Conservation (phyloP, 2,329 filamentous ascomycete species). For the Exserohilum turcica region DNA sequence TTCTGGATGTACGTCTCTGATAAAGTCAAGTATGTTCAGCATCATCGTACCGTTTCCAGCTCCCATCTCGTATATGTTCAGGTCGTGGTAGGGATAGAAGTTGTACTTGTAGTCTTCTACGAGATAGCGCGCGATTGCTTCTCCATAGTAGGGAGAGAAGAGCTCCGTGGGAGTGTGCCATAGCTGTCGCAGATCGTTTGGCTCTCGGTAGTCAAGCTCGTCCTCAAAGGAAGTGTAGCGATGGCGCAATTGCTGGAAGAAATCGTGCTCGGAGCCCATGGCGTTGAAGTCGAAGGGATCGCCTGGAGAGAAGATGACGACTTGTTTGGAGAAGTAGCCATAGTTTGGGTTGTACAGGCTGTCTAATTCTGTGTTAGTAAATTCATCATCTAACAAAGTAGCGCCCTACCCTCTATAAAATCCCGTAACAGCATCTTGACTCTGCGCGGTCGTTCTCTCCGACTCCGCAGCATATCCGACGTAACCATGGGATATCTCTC, state of each 20-base stretch:
- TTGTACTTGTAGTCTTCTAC: constrained; percentile 95
- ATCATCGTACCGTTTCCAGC: constrained; percentile 97
- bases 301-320: constrained; percentile 91
- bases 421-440: constrained; percentile 98
- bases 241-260: constrained; percentile 74
- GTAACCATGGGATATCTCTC: constrained; percentile 83
- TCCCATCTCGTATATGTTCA: constrained; percentile 98
- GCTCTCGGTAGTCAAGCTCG: constrained; percentile 72
- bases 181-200: constrained; percentile 80
- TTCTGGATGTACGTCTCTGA: constrained; percentile 83
- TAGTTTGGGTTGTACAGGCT: constrained; percentile 93
- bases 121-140: constrained; percentile 94
- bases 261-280: constrained; percentile 83
- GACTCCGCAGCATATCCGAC: constrained; percentile 72
- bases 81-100: constrained; percentile 91
- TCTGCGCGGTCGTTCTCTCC: constrained; percentile 76
- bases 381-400: background rate
- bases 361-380: constrained; percentile 55
- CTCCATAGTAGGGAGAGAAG: constrained; percentile 94
- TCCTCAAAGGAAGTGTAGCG: constrained; percentile 93
- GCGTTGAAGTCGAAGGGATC: constrained; percentile 86
- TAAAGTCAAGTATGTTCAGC: constrained; percentile 97
- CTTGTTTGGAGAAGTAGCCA: constrained; percentile 95
- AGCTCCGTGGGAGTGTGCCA: constrained; percentile 99
- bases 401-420: constrained; percentile 81